These are phyloP conservation scores for Entomortierella parvispora DNA, from an alignment of 192 early-diverging fungal species.

Conservation along the genomic window DNA sequence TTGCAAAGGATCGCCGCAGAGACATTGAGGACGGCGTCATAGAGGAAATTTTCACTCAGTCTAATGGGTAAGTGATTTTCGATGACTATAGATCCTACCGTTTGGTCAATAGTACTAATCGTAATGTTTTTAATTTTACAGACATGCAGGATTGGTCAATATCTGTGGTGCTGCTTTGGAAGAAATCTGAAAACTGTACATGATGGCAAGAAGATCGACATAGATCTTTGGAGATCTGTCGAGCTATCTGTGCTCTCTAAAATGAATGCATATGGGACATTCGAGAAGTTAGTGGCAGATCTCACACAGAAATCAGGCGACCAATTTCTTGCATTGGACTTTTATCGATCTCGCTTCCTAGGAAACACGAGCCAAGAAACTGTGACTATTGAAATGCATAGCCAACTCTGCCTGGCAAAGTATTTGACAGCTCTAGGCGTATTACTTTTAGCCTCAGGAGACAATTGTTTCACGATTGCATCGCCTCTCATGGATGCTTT, in stretches of 20 bases:
- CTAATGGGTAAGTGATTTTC: constrained; percentile 34
- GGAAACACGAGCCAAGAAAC: not conserved
- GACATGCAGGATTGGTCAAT: constrained; percentile 12
- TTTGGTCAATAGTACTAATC: not conserved
- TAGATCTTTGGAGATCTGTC: not conserved
- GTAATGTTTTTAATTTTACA: not conserved
- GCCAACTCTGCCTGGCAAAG: too few species aligned
- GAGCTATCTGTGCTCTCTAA: not conserved
- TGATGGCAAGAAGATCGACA: not conserved
- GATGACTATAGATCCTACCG: not conserved
- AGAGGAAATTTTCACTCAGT: constrained; percentile 30
- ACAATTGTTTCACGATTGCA: constrained; percentile 15
- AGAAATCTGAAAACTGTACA: not conserved
- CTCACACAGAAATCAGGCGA: not conserved
- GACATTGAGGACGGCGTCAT: constrained; percentile 28
- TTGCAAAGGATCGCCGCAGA: constrained; percentile 23
- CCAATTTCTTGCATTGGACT: not conserved
- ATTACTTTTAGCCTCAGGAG: not conserved
- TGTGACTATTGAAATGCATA: not conserved
- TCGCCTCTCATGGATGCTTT: constrained; percentile 35
- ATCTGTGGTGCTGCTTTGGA: constrained; percentile 11
- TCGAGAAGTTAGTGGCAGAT: not conserved
- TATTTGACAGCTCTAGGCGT: constrained; percentile 19
- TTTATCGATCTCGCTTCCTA: constrained; percentile 4
- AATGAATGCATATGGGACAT: constrained; percentile 6